Conservation (phyloP, 176 grass and related monocot species). For the Eleusine indica region DNA sequence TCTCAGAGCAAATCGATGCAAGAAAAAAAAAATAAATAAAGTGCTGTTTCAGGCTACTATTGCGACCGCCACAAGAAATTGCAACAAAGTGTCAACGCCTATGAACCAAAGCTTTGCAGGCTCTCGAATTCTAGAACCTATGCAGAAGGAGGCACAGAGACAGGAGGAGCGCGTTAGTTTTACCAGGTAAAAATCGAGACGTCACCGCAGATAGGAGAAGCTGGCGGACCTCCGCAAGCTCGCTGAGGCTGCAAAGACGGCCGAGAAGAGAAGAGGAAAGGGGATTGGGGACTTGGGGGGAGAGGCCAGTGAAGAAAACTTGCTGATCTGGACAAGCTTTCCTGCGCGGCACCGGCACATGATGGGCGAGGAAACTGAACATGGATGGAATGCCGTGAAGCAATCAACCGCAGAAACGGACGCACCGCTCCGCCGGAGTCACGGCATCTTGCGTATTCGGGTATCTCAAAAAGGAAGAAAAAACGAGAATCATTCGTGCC, state of each 20-base stretch:
- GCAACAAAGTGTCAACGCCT: not conserved
- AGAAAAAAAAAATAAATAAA: slow-evolving; percentile 1
- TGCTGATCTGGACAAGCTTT: not conserved
- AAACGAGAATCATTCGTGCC: not conserved
- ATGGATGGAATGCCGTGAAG: not conserved
- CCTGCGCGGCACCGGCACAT: not conserved
- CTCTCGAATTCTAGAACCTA: not conserved
- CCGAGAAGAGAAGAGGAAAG: not conserved
- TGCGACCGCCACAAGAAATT: not conserved
- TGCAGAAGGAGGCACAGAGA: not conserved
- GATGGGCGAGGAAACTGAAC: not conserved
- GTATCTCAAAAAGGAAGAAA: not conserved
- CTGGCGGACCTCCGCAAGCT: no score
- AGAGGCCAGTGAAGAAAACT: not conserved
- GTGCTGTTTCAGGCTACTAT: not conserved
- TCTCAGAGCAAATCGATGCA: not conserved
- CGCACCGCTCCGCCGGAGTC: not conserved
- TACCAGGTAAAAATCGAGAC: not conserved
- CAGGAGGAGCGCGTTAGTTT: not conserved
- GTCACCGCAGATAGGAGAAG: not conserved
- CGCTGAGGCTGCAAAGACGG: not conserved
- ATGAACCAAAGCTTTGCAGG: not conserved
- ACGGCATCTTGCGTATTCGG: not conserved
- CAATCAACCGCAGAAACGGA: not conserved
- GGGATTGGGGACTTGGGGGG: not conserved